Base-by-base conservation (phyloP, 225 moss, liverwort and hornwort species). In the Antitrichia curtipendula region DNA sequence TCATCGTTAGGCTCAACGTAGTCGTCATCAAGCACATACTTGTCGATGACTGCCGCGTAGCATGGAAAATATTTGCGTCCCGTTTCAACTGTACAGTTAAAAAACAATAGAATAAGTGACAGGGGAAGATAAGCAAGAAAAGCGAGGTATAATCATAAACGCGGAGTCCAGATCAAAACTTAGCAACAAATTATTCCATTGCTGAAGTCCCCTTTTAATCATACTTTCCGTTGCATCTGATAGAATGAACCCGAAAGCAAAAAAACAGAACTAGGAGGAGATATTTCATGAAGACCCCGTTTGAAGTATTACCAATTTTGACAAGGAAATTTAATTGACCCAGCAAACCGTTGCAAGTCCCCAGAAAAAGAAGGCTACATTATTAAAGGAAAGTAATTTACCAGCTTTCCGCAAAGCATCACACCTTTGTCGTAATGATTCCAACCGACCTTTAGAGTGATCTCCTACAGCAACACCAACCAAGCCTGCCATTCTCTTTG, bases 1-100 rank as follows among this genome's bases (percentile, higher is more conserved):
- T 91, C 93, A 7, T 95, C 96, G 36, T 70, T 62, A 53, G 82
- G 45, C 43, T 91, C 87, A n/a, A 89, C 64, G 45, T 84, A 68
- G 69, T 96, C 97, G 88, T 95, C 96, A 78, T 97, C 97, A 47
- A 93, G 93, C 85, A 97, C 95, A 43, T 93, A 97, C 90, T 92
- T 95, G 87, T 96, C 93, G 34, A 97, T 89, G 52, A 96, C 94
- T 38, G 86, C 92, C 57, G 96, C 88, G 82, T 92, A 97, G 78
- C 91, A 87, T 57, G 96, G 97, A 38, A 96, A 97, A 81, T 88
- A 95, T 23, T 78, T 92, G 82, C 95, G 96, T 45, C 94, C 96
- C 78, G 85, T 69, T 91, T 96, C 94, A 86, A 95, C 97, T 96
- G 93, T 85, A 89, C 73, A 80, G 66, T 62, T 52, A 56, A 77